Evolutionary conservation across 2,329 filamentous ascomycete genomes (phyloP), one percentile per base, ranked within the genome.

Genomic region (Exophiala dermatitidis): DNA sequence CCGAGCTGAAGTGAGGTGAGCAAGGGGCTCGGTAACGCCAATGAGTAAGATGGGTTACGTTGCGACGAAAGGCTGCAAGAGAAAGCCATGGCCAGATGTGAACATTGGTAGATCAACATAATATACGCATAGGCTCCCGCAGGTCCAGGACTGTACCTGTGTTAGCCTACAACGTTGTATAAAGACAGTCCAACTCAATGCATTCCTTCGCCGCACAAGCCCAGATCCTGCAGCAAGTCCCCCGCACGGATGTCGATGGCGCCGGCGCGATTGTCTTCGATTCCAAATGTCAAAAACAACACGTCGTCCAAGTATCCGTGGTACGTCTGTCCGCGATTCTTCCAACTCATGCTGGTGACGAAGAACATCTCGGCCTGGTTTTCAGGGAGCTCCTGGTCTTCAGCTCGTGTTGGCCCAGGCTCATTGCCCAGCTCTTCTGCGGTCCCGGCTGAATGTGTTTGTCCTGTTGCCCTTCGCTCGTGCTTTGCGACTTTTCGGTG

Each of bases 301-400:
- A 74, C 71, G 59, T 82, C 79, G 57, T 82, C 79, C 8, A 78
- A 53, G 48, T 74, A 80, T 0, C 79, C 80, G 59, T 81, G 75
- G 56, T 82, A 81, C 38, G 63, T 73, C 55, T 72, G 66, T 0
- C 69, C 71, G 1, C 64, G 63, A 0, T 57, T 64, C 62, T 74
- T 79, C 79, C 80, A 83, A 55, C 72, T 77, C 33, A 81, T 74
- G 0, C 73, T 77, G 0, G 77, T 81, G 0, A 82, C 67, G 55
- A 81, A 83, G 36, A 83, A 67, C 76, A 81, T 79, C 59, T 80
- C 76, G 0, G 54, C 28, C 26, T 56, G 54, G 26, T 47, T 43
- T 34, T 38, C 31, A 3, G 29, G 29, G 1, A 47, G 10, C n/a
- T 19, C 44, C 7, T 28, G 5, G 4, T 73, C 19, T 71, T 68